Base-by-base conservation (phyloP, 257 asterid species). In the Primulina tabacum region DNA sequence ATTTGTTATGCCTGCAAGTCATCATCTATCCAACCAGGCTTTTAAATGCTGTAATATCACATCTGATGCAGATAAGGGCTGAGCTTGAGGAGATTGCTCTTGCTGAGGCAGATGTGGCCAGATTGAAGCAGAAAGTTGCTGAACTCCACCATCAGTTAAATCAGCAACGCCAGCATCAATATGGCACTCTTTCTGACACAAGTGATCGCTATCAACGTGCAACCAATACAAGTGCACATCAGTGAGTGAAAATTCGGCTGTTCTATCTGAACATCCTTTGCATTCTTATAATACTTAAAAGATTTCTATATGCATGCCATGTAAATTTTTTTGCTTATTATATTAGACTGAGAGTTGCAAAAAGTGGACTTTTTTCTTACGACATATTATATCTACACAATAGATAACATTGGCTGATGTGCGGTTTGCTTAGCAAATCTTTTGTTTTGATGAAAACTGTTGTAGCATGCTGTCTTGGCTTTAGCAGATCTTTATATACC, bases 81-180 rank as follows among this genome's bases (percentile, higher is more conserved):
- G 98, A 93, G 81, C 97, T 92, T 50, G 97, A 92, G 84, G 98
- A 92, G 81, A 92, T 92, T 77, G 97, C 98, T 77, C 96, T 92
- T 33, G 98, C 98, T 53, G 97, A 90, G 85, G 97, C 97, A 58
- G 98, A 93, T 81, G 97, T 93, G 78, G 94, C 94, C 73, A 80
- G 95, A 77, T 82, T 93, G 82, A 93, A 92, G 82, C 92, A 90
- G 79, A 93, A 89, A 89, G 98, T 93, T 82, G 97, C 97, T 61
- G 92, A 93, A 80, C 96, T 93, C 69, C 96, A 93, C 80, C 95
- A 90, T 77, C 97, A 93, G 78, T 86, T 93, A 67, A 90, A 93
- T 80, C 98, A 93, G 84, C 97, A 90, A 69, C 93, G 94, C 29
- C 98, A 93, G 74, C 87, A 93, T 77, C 98, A 87, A 68, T 89